A percentile compares a stretch with the other conserved stretches of the same genome.
These are phyloP conservation scores for Anthracocystis panici-leucophaei DNA, from an alignment of 1,284 basidiomycete genomes.

Conservation along the genomic window DNA sequence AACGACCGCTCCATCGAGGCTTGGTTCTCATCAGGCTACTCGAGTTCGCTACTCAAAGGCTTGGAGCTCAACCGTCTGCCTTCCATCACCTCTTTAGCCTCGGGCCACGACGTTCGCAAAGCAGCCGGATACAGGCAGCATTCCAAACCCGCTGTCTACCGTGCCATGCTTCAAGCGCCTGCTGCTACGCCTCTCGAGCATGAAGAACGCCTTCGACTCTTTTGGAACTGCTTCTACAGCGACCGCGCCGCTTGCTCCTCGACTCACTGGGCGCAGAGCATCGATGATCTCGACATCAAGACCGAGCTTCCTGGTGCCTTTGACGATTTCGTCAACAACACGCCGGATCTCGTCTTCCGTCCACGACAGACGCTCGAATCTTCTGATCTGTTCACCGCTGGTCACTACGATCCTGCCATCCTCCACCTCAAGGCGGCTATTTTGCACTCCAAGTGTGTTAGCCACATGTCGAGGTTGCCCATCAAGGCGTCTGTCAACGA, in stretches of 20 bases:
- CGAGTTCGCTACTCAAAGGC: slow-evolving; percentile 40
- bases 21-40: slow-evolving; percentile 49
- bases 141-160: slow-evolving; percentile 46
- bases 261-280: slow-evolving; percentile 51
- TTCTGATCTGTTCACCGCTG: slow-evolving; percentile 46
- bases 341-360: slow-evolving; percentile 34
- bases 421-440: slow-evolving; percentile 55
- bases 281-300: slow-evolving; percentile 53
- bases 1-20: slow-evolving; percentile 55
- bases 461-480: slow-evolving; percentile 48
- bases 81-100: slow-evolving; percentile 25
- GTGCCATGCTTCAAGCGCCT: slow-evolving; percentile 23
- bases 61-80: slow-evolving; percentile 54
- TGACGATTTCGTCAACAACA: slow-evolving; percentile 48
- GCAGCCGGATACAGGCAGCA: slow-evolving; percentile 14
- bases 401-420: slow-evolving; percentile 47
- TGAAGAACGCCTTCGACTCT: slow-evolving; percentile 51
- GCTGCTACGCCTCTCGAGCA: slow-evolving; percentile 41
- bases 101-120: slow-evolving; percentile 8
- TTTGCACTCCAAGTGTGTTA: slow-evolving; percentile 45
- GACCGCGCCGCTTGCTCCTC: slow-evolving; percentile 55
- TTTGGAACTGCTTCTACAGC: slow-evolving; percentile 54
- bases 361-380: slow-evolving; percentile 52
- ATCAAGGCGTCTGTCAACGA: slow-evolving; percentile 36
- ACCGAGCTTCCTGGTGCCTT: slow-evolving; percentile 53